phyloP scores from a whole-genome alignment of 805 yeast species.

The Pachysolen tannophilus region DNA sequence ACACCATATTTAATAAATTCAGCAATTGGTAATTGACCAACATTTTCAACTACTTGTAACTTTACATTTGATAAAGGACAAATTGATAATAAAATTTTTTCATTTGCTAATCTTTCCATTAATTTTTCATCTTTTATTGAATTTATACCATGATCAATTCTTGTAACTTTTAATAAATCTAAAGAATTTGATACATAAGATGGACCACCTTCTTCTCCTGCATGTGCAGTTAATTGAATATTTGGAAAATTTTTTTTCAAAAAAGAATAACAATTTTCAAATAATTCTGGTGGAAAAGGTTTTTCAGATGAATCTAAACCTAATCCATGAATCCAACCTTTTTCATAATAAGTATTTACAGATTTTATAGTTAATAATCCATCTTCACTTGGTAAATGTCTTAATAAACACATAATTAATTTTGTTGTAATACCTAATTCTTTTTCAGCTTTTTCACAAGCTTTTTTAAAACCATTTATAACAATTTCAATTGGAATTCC shows the following conservation, averaged over 20 bases:
- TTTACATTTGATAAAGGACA: slow-evolving; percentile 77
- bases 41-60: slow-evolving; percentile 63
- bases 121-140: slow-evolving; percentile 47
- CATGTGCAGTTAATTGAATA: slow-evolving; percentile 72
- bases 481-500: slow-evolving; percentile 53
- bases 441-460: slow-evolving; percentile 51
- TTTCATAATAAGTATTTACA: slow-evolving; percentile 42
- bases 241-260: slow-evolving; percentile 42
- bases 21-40: slow-evolving; percentile 58
- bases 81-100: slow-evolving; percentile 53
- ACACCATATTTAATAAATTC: slow-evolving; percentile 53
- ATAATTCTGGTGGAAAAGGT: slow-evolving; percentile 69
- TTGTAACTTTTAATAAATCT: slow-evolving; percentile 48
- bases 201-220: slow-evolving; percentile 85
- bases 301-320: slow-evolving; percentile 80
- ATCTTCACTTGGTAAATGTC: slow-evolving; percentile 60
- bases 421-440: slow-evolving; percentile 60
- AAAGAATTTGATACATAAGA: slow-evolving; percentile 53
- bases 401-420: slow-evolving; percentile 72
- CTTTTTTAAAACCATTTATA: slow-evolving; percentile 58
- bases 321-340: slow-evolving; percentile 62
- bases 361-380: slow-evolving; percentile 50
- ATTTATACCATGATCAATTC: slow-evolving; percentile 80
- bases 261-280: slow-evolving; percentile 50
- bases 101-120: slow-evolving; percentile 46